Evolutionary conservation across 306 rosid species (phyloP).

Genomic region (Mimosa bimucronata): DNA sequence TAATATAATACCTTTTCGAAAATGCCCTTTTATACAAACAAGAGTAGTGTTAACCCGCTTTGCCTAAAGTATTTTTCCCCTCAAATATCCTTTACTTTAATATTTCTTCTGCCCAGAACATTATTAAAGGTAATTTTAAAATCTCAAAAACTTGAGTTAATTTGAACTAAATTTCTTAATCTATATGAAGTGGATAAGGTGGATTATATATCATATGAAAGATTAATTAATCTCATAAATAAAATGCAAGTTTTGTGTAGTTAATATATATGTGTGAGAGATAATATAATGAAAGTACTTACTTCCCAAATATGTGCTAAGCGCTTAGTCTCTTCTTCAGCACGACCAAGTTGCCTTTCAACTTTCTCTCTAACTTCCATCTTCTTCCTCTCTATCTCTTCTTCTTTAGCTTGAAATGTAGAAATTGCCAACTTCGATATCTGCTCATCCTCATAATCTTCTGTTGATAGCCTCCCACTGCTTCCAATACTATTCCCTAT

Average conservation of each 20-base stretch:
- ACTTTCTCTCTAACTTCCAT: slow-evolving; percentile 86
- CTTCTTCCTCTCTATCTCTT: slow-evolving; percentile 90
- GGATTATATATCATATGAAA: neutral
- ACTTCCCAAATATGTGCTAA: slow-evolving; percentile 90
- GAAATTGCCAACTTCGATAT: slow-evolving; percentile 64
- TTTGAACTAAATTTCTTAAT: too few relatives aligned
- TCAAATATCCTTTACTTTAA: too few relatives aligned
- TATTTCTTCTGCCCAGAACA: too few relatives aligned
- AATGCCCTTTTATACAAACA: too few relatives aligned
- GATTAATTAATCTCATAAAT: neutral
- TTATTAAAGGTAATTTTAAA: too few relatives aligned
- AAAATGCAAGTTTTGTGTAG: neutral
- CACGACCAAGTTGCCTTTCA: slow-evolving; percentile 79
- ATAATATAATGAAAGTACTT: slow-evolving; percentile 27
- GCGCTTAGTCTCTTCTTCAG: slow-evolving; percentile 86
- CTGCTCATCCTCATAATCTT: slow-evolving; percentile 67
- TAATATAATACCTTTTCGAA: too few relatives aligned
- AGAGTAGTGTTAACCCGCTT: neutral
- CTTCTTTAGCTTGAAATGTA: slow-evolving; percentile 73
- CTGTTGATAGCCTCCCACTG: slow-evolving; percentile 64
- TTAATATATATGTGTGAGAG: neutral
- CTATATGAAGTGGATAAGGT: too few relatives aligned
- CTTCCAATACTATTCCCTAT: slow-evolving; percentile 58
- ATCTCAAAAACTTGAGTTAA: too few relatives aligned
- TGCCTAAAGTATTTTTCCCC: too few relatives aligned